A percentile compares a stretch with the other conserved stretches of the same genome.
These are phyloP conservation scores for Pseudogymnoascus sp. DNA, from an alignment of 2,329 filamentous ascomycete genomes.

Conservation along the genomic window DNA sequence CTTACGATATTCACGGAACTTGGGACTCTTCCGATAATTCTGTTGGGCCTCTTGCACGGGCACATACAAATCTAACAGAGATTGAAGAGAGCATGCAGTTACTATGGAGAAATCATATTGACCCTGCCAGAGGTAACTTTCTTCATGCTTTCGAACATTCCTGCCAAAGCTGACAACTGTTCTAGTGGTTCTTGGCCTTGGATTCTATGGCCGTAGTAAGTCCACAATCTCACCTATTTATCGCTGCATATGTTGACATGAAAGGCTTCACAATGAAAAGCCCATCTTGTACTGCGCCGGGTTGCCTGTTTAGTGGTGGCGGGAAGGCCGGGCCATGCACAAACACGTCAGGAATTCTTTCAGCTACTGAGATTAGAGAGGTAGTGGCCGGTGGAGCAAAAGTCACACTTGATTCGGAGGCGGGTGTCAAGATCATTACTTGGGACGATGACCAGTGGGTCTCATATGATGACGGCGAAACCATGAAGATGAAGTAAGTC, in stretches of 20 bases:
- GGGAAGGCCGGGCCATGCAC: constrained; percentile 20
- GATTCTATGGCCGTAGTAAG: constrained; percentile 34
- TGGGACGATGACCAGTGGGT: constrained; percentile 34
- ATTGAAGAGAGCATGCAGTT: constrained; percentile 36
- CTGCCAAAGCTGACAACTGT: background rate
- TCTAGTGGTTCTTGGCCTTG: background rate
- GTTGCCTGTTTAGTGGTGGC: constrained; percentile 19
- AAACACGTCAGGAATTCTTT: constrained; percentile 19
- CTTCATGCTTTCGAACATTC: constrained; percentile 28
- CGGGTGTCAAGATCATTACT: constrained; percentile 28
- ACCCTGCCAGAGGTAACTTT: constrained; percentile 35
- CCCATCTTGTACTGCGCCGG: constrained; percentile 16
- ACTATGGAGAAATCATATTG: constrained; percentile 38
- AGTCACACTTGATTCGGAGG: constrained; percentile 22
- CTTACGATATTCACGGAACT: constrained; percentile 27
- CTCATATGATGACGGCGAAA: constrained; percentile 11
- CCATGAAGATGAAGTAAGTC: background rate
- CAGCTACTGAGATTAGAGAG: constrained; percentile 11
- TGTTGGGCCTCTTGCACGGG: constrained; percentile 29
- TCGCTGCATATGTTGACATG: background rate
- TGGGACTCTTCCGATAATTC: constrained; percentile 33
- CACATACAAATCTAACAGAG: constrained; percentile 41
- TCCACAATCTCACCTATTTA: background rate
- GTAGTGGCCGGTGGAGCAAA: constrained; percentile 18
- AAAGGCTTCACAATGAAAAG: constrained; percentile 18